Evolutionary conservation across 345 rosid species (phyloP).

Genomic region (Cardiospermum halicacabum): DNA sequence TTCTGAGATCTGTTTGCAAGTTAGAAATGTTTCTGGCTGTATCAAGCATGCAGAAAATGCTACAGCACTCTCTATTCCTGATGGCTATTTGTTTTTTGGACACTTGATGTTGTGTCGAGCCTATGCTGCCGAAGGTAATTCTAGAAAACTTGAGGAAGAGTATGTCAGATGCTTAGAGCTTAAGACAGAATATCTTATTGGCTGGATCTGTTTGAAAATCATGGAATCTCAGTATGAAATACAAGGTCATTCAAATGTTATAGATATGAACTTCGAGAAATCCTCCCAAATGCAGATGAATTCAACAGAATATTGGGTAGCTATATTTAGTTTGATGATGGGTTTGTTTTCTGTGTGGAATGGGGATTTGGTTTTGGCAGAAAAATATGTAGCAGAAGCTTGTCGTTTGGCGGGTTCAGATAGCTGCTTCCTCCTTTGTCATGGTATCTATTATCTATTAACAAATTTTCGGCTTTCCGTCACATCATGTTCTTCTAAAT

Average conservation of each 20-base stretch:
- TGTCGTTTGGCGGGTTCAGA: constrained; percentile 51
- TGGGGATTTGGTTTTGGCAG: constrained; percentile 52
- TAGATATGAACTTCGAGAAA: constrained; percentile 45
- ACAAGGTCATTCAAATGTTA: constrained; percentile 38
- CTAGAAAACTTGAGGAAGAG: constrained; percentile 39
- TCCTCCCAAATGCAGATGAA: constrained; percentile 35
- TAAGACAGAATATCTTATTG: constrained; percentile 63
- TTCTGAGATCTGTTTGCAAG: constrained; percentile 74
- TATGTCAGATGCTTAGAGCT: constrained; percentile 69
- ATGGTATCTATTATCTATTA: constrained; percentile 37
- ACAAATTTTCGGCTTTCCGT: constrained; percentile 1
- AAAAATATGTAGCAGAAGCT: constrained; percentile 57
- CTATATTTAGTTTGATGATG: constrained; percentile 42
- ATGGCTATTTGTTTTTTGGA: constrained; percentile 59
- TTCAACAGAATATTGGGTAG: constrained; percentile 60
- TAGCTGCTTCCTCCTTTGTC: constrained; percentile 72
- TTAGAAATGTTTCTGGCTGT: constrained; percentile 38
- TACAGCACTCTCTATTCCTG: constrained; percentile 54
- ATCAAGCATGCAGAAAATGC: constrained; percentile 51
- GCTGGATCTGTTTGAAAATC: constrained; percentile 74
- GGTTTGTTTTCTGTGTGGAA: constrained; percentile 55
- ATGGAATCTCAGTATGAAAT: constrained; percentile 57
- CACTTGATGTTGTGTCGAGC: constrained; percentile 75
- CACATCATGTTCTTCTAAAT: neutral
- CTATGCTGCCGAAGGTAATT: constrained; percentile 59